Percentiles rank a stretch among this genome's conserved stretches.
These are phyloP conservation scores for Jasminum sambac DNA, from an alignment of 257 asterid genomes.

Conservation along the genomic window DNA sequence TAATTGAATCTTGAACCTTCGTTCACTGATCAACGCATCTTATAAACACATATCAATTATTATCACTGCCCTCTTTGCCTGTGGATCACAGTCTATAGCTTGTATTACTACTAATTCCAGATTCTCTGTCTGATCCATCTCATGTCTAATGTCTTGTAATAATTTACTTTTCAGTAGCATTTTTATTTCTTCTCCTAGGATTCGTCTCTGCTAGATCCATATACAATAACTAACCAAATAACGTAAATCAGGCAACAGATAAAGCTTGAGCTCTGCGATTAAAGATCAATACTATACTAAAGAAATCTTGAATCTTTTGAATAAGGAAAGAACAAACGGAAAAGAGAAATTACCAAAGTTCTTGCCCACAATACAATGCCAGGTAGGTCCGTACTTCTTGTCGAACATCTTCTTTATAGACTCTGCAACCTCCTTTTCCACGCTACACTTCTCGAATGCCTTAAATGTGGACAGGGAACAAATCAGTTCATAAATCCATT, in stretches of 20 bases:
- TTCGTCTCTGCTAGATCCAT: conserved; percentile 15
- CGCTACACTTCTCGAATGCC: conserved; percentile 88
- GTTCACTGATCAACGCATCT: neutral
- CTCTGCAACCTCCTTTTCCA: conserved; percentile 98
- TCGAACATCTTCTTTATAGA: conserved; percentile 92
- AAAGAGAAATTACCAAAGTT: conserved; percentile 63
- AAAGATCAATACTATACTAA: neutral
- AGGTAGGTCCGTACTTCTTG: conserved; percentile 89
- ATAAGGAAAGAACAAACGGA: neutral
- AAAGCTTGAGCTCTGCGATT: neutral
- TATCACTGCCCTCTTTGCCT: neutral
- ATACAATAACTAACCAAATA: conserved; percentile 1
- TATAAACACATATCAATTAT: neutral
- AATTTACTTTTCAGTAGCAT: no score
- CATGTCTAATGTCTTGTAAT: neutral
- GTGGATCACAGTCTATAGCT: neutral
- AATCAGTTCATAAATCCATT: neutral
- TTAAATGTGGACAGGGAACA: conserved; percentile 14
- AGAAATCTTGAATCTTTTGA: conserved; percentile 11
- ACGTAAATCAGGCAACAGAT: conserved; percentile 12
- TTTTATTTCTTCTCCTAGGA: no score
- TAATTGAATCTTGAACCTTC: neutral
- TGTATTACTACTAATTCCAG: neutral
- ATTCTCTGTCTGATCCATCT: neutral
- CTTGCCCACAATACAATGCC: conserved; percentile 99